phyloP scores from a whole-genome alignment of 768 basidiomycete species.

The Pleurotus ostreatus region DNA sequence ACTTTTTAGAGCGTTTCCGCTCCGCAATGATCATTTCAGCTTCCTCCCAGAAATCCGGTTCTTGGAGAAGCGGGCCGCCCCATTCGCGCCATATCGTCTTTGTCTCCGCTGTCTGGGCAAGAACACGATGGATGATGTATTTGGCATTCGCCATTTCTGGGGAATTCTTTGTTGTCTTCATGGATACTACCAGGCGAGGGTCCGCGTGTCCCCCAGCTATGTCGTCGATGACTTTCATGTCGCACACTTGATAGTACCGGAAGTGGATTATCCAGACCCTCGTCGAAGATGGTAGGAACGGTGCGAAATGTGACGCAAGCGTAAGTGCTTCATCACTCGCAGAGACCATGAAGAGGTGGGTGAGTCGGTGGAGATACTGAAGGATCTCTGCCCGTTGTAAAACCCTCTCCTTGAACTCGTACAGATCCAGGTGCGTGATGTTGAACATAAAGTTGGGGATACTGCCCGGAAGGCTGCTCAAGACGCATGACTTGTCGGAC shows the following conservation, averaged over 20 bases:
- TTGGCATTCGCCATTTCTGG: neutral
- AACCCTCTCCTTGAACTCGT: constrained; percentile 1
- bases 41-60: constrained; percentile 2
- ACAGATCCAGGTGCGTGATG: constrained; percentile 1
- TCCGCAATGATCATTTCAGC: neutral
- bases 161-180: neutral
- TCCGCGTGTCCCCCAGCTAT: neutral
- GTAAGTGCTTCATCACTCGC: neutral
- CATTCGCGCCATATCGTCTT: constrained; percentile 3
- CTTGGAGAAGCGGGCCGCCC: neutral
- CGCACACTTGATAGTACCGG: neutral
- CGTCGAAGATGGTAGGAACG: neutral
- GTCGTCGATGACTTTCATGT: neutral
- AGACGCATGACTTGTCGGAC: neutral
- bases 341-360: constrained; percentile 5
- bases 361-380: neutral
- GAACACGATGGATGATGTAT: neutral
- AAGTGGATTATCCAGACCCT: constrained; percentile 4
- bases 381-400: neutral
- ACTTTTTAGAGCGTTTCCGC: neutral
- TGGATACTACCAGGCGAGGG: neutral
- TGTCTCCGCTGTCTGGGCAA: neutral
- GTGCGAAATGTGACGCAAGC: neutral
- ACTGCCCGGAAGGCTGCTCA: neutral
- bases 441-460: constrained; percentile 6